Evolutionary conservation across 2,329 filamentous ascomycete genomes (phyloP).

Genomic region (Neofusicoccum cordaticola): DNA sequence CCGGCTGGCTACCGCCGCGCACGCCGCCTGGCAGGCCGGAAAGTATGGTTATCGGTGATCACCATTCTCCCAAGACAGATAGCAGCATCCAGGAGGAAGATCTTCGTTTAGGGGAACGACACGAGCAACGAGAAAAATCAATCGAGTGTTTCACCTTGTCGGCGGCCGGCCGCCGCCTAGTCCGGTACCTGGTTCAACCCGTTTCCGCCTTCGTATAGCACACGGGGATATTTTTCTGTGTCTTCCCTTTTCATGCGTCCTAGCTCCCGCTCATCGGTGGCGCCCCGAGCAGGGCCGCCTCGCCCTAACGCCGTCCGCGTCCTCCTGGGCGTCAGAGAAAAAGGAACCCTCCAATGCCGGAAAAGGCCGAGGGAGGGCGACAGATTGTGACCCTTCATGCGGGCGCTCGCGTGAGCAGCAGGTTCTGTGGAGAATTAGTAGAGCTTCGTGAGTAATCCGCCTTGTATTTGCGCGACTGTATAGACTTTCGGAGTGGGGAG

Average conservation of each 20-base stretch:
- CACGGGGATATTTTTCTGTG: not conserved
- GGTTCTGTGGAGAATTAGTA: not conserved
- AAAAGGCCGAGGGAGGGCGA: not conserved
- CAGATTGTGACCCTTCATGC: not conserved
- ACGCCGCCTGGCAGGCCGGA: slow-evolving; percentile 1
- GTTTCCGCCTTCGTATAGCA: not conserved
- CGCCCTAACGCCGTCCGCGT: not conserved
- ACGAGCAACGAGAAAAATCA: not conserved
- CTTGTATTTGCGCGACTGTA: not conserved
- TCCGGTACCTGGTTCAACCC: not conserved
- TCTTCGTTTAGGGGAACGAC: not conserved
- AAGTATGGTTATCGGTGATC: not conserved
- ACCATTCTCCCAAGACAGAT: not conserved
- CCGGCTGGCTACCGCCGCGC: not conserved
- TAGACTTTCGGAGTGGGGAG: not conserved
- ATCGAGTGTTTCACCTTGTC: not conserved
- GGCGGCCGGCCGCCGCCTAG: not conserved
- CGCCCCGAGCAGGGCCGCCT: not conserved
- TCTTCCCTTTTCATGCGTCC: not conserved
- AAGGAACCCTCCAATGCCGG: not conserved
- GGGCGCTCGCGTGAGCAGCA: not conserved
- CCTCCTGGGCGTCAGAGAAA: not conserved
- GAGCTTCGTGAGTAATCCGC: not conserved
- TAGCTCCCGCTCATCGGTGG: not conserved
- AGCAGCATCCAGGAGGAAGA: not conserved